Base-by-base conservation (phyloP, 371 early-diverging fungal genomes). In the Zychaea mexicana region DNA sequence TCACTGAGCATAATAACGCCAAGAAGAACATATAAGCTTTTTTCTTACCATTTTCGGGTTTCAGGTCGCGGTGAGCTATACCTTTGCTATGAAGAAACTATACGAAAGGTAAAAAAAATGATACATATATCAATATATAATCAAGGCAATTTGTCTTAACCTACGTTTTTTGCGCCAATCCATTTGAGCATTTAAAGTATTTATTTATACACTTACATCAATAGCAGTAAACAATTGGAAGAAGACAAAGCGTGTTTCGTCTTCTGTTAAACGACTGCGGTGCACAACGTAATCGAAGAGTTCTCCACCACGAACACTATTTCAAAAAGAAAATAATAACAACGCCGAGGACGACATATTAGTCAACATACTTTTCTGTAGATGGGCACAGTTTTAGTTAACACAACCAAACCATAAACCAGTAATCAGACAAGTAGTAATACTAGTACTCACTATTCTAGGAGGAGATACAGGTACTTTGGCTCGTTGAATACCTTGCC, bases 211-310 rank as follows among this genome's bases (percentile, higher is more conserved):
- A n/a, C 57, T 59, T 75, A 81, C 86, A 55, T 88, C 73, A 30
- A 94, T 82, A 13, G 91, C 94, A 42, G 76, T 61, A 32, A 95
- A 82, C 6, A 95, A 70, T 73, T 95, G 96, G 54, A 73, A 84
- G 53, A 97, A 87, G 9, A 97, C 85, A 39, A 87, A 85, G 0
- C 96, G 87, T 1, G 95, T 83, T 52, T 95, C 92, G 15, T 70
- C 61, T 74, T 97, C 97, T 12, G 87, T 76, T 59, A 95, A 86
- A 24, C 76, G 76, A 42, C 88, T 88, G 27, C 87, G 85, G 26
- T 81, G 76, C 7, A 92, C 89, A 47, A 98, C 93, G 32, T 90
- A 88, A 42, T 96, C 94, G 71, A 97, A 98, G n/a, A 98, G 73
- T 70, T 98, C 98, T 26, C 97, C 97, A 57, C 90, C 96, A 31